Base-by-base conservation (phyloP, 2,329 filamentous ascomycete genomes). In the Coniochaeta sp. region DNA sequence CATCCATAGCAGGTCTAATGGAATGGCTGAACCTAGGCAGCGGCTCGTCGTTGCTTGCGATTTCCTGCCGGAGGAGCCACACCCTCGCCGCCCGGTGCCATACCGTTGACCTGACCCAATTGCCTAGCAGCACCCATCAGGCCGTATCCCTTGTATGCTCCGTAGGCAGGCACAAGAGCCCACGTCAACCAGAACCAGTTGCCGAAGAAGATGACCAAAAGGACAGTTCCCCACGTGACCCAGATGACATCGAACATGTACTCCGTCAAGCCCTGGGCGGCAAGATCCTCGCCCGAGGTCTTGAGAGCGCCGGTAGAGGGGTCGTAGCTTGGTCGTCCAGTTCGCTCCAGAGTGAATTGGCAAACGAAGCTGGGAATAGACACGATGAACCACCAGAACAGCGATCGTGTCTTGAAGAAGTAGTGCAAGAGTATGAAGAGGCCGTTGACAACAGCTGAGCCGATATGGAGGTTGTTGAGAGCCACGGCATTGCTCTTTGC, bases 231-330 rank as follows among this genome's bases (percentile, higher is more conserved):
- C 85, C 91, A 96, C 0, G 91, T 96, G 73, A 95, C 90, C 81
- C 96, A 97, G 50, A 96, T 75, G 48, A 96, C 82, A 71, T 99
- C 94, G 79, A 95, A 99, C 87, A 97, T 89, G 75, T 95, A 97
- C 71, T 96, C 94, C 10, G 92, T 97, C 74, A 99, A 72, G 4
- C 94, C 94, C 30, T 86, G 80, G 9, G 90, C 89, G 50, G 87
- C 83, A 49, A 99, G 81, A 67, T 99, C 94, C 66, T 97, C 91
- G 40, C 94, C 92, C 1, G 89, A 76, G 28, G 79, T 82, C 65
- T 82, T 84, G 55, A 97, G 75, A n/a, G 85, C 77, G 13, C 76
- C 78, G 47, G 82, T 84, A 24, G 73, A 71, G 20, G 83, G 66
- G 58, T 83, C 81, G 65, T 85, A 88, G 55, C 76, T 84, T 22